These are phyloP conservation scores for Hortiboletus flavorubellus DNA, from an alignment of 768 basidiomycete genomes.

Conservation along the genomic window DNA sequence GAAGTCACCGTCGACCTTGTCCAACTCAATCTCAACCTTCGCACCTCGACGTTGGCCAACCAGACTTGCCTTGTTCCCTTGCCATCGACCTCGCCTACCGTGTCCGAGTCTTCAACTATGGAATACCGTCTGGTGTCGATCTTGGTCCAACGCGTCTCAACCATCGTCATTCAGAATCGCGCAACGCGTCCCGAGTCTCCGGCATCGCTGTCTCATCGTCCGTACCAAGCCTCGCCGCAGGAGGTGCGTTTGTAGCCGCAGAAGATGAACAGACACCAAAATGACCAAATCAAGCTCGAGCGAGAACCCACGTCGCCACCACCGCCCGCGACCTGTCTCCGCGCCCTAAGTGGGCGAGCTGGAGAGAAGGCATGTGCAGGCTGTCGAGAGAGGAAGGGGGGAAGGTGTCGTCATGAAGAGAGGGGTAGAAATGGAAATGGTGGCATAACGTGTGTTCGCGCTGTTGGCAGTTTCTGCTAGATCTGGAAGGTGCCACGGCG, in stretches of 20 bases:
- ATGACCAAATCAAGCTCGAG: not conserved
- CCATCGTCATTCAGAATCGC: not conserved
- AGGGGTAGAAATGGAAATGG: not conserved
- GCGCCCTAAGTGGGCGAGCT: constrained; percentile 18
- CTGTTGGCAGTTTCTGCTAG: not conserved
- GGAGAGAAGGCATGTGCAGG: constrained; percentile 12
- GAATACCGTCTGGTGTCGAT: not conserved
- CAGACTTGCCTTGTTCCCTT: not conserved
- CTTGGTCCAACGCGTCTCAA: not conserved
- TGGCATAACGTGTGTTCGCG: not conserved
- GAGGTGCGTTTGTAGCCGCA: not conserved
- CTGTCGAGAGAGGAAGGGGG: not conserved
- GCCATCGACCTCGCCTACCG: not conserved
- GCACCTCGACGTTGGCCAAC: too few relatives aligned
- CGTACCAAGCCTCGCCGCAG: constrained; percentile 1
- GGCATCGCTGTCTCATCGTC: not conserved
- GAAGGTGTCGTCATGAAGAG: not conserved
- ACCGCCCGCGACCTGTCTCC: constrained; percentile 8
- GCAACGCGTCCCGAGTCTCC: not conserved
- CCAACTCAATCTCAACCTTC: not conserved
- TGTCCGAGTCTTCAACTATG: not conserved
- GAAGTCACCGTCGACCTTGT: not conserved
- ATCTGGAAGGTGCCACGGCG: not conserved
- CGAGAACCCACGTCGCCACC: not conserved
- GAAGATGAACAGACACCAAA: not conserved